Base-by-base conservation (phyloP, 2,329 filamentous ascomycete genomes). In the Fusarium sp. region DNA sequence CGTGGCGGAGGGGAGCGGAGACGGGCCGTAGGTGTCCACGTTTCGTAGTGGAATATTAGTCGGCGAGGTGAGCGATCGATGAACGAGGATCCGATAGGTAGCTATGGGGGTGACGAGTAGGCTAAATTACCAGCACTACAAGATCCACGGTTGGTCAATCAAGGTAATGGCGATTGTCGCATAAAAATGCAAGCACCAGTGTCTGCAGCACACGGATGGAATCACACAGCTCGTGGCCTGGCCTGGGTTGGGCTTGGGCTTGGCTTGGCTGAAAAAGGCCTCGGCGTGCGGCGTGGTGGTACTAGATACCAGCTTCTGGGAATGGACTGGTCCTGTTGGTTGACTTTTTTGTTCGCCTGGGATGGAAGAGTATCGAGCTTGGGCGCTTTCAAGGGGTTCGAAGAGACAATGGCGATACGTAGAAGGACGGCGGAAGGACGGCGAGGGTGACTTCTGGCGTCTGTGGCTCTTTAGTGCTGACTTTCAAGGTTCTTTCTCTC, bases 101-200 rank as follows among this genome's bases (percentile, higher is more conserved):
- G 50, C 67, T 72, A 70, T 64, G 56, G 65, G 69, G 73, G 66
- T 68, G 73, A 49, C 28, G 50, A 65, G 48, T 51, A 42, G 24
- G 45, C 36, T 36, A 59, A 47, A 45, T 23, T 21, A 39, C 36
- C 32, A 51, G 38, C 34, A 40, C 73, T 69, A 75, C 66, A 47
- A 53, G 52, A 57, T 61, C 64, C 59, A 65, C 71, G 73, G 73
- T 76, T 72, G 66, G 70, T 68, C 68, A 71, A 63, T 56, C 59
- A 68, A 66, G 74, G 74, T 62, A 68, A 70, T 43, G 64, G 73
- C 67, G 67, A 70, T 66, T 74, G 66, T 76, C 74, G 74, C 74
- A 74, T 76, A 70, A 71, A 75, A 58, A 61, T 66, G 71, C 72
- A 74, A 75, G 72, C 73, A 76, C 71, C 72, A 11, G 34, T 73